Conservation (phyloP, 257 asterid species). For the Gardenia jasminoides region DNA sequence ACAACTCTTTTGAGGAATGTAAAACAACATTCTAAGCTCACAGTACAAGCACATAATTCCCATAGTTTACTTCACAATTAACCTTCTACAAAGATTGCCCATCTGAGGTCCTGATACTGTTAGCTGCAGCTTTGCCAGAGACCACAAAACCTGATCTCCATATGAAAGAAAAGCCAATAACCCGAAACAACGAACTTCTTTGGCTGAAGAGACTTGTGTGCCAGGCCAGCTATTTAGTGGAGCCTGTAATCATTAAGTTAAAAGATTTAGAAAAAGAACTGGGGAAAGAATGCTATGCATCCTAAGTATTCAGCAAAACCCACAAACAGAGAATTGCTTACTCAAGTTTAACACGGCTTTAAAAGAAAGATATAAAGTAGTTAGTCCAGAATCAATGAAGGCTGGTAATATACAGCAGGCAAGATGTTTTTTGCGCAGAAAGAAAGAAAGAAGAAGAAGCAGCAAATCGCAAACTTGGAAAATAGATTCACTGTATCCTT, state of each 20-base stretch:
- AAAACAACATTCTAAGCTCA: background rate
- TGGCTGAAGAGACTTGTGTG: background rate
- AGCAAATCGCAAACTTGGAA: background rate
- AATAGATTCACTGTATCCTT: background rate
- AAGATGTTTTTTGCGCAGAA: background rate
- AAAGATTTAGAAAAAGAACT: background rate
- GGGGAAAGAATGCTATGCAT: background rate
- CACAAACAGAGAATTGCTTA: background rate
- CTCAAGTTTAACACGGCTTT: background rate
- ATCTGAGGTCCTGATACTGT: background rate
- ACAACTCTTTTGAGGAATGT: background rate
- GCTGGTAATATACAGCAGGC: background rate
- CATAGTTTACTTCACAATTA: background rate
- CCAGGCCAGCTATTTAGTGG: conserved; percentile 4
- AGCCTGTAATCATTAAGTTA: conserved; percentile 7
- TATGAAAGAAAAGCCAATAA: background rate
- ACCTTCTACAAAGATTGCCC: background rate
- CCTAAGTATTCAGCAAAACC: background rate
- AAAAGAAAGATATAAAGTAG: background rate
- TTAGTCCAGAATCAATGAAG: background rate
- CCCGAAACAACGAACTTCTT: background rate
- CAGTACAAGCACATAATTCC: conserved; percentile 2
- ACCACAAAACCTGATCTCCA: background rate
- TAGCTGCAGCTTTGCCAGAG: conserved; percentile 1
- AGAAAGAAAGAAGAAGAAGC: background rate